phyloP scores from a whole-genome alignment of 1,284 basidiomycete genomes.

The Ganoderma multipileum region DNA sequence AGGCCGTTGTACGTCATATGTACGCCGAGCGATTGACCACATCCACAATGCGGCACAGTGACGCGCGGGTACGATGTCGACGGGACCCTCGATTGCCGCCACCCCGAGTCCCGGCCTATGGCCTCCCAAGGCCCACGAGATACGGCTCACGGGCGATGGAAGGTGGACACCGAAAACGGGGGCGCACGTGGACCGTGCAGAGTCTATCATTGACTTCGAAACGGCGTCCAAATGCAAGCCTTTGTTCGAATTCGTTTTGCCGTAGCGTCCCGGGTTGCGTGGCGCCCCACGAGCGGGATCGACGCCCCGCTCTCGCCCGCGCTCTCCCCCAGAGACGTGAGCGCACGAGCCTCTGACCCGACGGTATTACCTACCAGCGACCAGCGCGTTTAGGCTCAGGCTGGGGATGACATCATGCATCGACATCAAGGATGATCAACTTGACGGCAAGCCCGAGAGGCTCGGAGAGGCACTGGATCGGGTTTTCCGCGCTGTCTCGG shows the following conservation, averaged over 20 bases:
- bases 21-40: neutral
- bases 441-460: neutral
- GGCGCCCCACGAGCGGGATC: neutral
- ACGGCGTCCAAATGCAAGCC: neutral
- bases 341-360: neutral
- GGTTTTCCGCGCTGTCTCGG: neutral
- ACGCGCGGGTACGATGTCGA: neutral
- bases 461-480: neutral
- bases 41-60: neutral
- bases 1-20: constrained; percentile 3
- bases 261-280: neutral
- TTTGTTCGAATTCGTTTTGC: neutral
- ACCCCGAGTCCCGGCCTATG: neutral
- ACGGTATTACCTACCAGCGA: neutral
- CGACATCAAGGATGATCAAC: neutral
- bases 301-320: neutral
- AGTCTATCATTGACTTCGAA: neutral
- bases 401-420: neutral
- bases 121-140: neutral
- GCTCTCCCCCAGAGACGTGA: neutral
- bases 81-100: neutral
- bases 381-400: neutral
- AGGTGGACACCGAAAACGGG: neutral
- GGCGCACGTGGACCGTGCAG: neutral
- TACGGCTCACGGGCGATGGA: too few species aligned